These are phyloP conservation scores for Tanacetum coccineum DNA, from an alignment of 129 eudicot species.

Conservation along the genomic window DNA sequence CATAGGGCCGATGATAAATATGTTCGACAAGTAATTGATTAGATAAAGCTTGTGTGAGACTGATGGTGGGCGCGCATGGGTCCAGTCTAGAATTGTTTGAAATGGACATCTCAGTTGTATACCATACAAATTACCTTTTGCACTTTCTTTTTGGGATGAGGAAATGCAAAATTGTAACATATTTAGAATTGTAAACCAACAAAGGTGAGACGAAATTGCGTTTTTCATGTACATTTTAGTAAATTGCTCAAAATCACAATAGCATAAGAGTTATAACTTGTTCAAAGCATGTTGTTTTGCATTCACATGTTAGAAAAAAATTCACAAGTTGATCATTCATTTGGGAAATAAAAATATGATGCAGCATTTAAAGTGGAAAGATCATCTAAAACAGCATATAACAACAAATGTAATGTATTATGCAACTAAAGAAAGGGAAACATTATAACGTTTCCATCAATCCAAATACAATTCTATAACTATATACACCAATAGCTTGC, in stretches of 20 bases:
- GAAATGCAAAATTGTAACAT: background rate
- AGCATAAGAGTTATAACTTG: too few species aligned
- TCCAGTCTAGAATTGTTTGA: background rate
- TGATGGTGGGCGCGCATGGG: conserved; percentile 4
- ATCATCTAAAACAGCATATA: background rate
- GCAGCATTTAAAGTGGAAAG: too few species aligned
- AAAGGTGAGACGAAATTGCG: too few species aligned
- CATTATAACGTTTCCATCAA: conserved; percentile 31
- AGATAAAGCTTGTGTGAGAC: background rate
- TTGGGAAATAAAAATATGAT: background rate
- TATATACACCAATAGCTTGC: conserved; percentile 55
- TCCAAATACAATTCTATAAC: conserved; percentile 41
- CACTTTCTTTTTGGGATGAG: background rate
- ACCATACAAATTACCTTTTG: background rate
- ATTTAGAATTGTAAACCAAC: background rate
- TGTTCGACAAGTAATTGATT: too few species aligned
- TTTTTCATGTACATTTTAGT: too few species aligned
- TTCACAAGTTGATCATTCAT: background rate
- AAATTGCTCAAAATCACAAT: too few species aligned
- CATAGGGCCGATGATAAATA: too few species aligned
- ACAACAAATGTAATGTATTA: background rate
- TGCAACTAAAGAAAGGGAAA: conserved; percentile 21
- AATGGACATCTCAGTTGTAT: background rate
- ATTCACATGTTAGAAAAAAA: too few species aligned
- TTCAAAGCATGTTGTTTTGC: too few species aligned